Base-by-base conservation (phyloP, 768 basidiomycete species). In the Hemileccinum rubropunctum region DNA sequence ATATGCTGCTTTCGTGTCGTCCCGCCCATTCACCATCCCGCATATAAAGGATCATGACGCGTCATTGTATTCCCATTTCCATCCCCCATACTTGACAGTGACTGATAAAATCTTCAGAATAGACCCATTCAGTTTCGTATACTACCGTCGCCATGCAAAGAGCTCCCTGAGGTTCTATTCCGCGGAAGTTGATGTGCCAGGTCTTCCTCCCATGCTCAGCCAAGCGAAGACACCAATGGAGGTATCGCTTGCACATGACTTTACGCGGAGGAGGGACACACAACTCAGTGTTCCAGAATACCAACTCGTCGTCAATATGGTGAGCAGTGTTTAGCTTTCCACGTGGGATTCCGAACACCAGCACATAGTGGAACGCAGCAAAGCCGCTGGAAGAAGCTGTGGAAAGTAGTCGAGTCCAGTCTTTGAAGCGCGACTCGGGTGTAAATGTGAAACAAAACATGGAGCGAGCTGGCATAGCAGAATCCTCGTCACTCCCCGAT, bases 131-230 rank as follows among this genome's bases (percentile, higher is more conserved):
- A 53, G 62, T 49, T 50, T 80, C 33, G 71, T 84, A 34, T 70
- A 75, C 44, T 88, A 85, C 60, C 63, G 67, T 39, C 76, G 80
- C 12, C 84, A 86, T 34, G 62, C 73, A n/a, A 65, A 71, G 15
- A 64, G 68, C 6, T 79, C 81, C 4, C 69, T 88, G 51, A 77
- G 86, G n/a, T 88, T 85, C 54, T 84, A 90, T 57, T 67, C 80
- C 0, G 63, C 86, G 18, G 71, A 76, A 42, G 63, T 68, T 4
- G 60, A 73, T 10, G 51, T 59, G 12, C 62, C 68, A 34, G 54
- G 67, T 58, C 28, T 34, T 12, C n/a, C 48, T 45, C 65, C 20
- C 11, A 10, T 45, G 12, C 62, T 37, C 39, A 32, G 47, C 46
- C 58, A 51, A 42, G 39, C 20, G 30, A 64, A 49, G 41, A 60